Evolutionary conservation across 2,329 filamentous ascomycete species (phyloP).

Genomic region (Ceratocystis variospora): DNA sequence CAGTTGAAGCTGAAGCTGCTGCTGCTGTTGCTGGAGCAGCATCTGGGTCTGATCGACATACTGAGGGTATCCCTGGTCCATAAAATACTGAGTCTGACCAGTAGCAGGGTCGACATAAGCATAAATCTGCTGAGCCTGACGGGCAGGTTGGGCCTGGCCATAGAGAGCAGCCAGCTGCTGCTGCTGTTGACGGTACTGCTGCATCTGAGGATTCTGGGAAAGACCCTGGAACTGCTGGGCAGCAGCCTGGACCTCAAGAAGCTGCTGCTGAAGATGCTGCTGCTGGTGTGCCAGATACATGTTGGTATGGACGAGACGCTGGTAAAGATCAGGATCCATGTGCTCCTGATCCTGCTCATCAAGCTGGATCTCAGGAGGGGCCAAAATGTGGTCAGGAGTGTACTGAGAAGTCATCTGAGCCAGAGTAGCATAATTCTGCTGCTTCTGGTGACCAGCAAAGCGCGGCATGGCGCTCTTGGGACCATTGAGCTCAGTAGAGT

Average conservation of each 20-base stretch:
- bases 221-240: conserved; percentile 72
- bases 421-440: conserved; percentile 26
- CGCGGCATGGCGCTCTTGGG: conserved; percentile 47
- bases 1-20: conserved; percentile 32
- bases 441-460: conserved; percentile 26
- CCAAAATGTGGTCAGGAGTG: conserved; percentile 80
- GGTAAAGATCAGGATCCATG: conserved; percentile 76
- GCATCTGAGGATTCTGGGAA: conserved; percentile 45
- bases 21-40: conserved; percentile 32
- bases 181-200: conserved; percentile 33
- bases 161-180: conserved; percentile 30
- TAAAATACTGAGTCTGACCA: conserved; percentile 68
- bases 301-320: conserved; percentile 81
- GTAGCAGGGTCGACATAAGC: conserved; percentile 78
- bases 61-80: conserved; percentile 49
- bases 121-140: conserved; percentile 27
- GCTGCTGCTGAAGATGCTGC: conserved; percentile 85
- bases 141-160: conserved; percentile 31
- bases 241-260: conserved; percentile 68
- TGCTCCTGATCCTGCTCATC: conserved; percentile 54
- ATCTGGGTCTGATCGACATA: conserved; percentile 26
- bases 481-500: conserved; percentile 29
- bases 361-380: conserved; percentile 67
- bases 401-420: conserved; percentile 34
- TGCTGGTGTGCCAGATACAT: conserved; percentile 88